phyloP scores from a whole-genome alignment of 257 asterid species.

The Paulownia fortunei region DNA sequence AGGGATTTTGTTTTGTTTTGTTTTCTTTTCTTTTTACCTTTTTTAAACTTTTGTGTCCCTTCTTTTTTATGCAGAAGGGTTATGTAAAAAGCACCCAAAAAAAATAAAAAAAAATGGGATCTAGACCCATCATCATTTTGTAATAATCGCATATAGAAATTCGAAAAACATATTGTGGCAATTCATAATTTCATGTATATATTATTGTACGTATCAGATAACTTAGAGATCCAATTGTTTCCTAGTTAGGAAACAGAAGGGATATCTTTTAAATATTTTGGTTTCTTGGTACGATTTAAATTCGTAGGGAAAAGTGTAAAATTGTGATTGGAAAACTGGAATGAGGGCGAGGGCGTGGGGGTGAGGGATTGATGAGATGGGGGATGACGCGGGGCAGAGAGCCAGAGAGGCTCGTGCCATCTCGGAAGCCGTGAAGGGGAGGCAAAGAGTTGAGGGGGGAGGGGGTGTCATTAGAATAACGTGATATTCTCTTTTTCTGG shows the following conservation, averaged over 20 bases:
- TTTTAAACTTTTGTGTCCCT: constrained; percentile 1
- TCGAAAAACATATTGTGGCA: not conserved
- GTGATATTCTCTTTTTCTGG: constrained; percentile 56
- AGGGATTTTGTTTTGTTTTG: constrained; percentile 8
- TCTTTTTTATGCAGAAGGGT: constrained; percentile 36
- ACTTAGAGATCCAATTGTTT: constrained; percentile 23
- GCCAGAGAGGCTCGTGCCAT: constrained; percentile 66
- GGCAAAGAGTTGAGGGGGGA: constrained; percentile 21
- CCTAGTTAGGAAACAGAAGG: constrained; percentile 32
- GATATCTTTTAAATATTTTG: not conserved
- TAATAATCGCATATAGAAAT: constrained; percentile 32
- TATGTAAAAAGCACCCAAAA: constrained; percentile 36
- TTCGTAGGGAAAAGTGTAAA: constrained; percentile 29
- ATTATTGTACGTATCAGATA: not conserved
- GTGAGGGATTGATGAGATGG: constrained; percentile 24
- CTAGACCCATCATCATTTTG: constrained; percentile 28
- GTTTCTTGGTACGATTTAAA: constrained; percentile 1
- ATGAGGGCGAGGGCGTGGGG: constrained; percentile 29
- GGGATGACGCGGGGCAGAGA: constrained; percentile 31
- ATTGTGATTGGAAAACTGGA: constrained; percentile 22
- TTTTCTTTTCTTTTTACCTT: not conserved
- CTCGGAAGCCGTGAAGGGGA: constrained; percentile 57
- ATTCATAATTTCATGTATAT: not conserved
- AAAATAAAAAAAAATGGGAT: not conserved
- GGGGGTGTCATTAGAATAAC: constrained; percentile 41